Base-by-base conservation (phyloP, 495 filamentous ascomycete genomes). In the Podospora fimiseda region DNA sequence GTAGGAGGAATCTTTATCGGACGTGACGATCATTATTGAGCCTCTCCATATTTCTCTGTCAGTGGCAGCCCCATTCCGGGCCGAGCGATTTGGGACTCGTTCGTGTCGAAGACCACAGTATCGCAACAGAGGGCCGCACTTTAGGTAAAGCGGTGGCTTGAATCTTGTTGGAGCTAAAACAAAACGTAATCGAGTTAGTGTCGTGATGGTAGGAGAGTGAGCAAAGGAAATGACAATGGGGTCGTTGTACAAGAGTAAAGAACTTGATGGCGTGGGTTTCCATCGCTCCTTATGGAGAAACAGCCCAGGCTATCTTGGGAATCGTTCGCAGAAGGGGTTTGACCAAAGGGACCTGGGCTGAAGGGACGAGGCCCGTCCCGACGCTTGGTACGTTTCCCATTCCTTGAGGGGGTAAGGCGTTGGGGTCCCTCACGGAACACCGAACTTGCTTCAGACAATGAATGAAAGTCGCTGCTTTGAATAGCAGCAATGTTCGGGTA, bases 1-100 rank as follows among this genome's bases (percentile, higher is more conserved):
- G 64, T 95, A 95, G 2, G 83, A 84, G 3, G 90, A 96, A 20
- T 84, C 74, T 8, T 80, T 77, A 61, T 97, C 92, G 33, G 78
- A 76, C 0, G 93, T 96, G 27, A 97, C 89, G 52, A 97, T 93
- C 88, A 98, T 87, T 22, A 97, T 75, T 53, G 82, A 90, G 21
- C 93, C 93, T 68, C 90, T 81, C 93, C 93, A 98, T 20, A 89
- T 85, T 53, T 95, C 89, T 52, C 83, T 79, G 50, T 81, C 77
- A 36, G 71, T 54, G 41, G 68, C 58, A 1, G 69, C 67, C 37
- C 60, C 69, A 33, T 69, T 54, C 50, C 60, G 63, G 38, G 61
- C 61, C 14, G 51, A 63, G 38, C 68, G 64, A 46, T 50, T 56
- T 0, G 56, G 56, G 38, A 65, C 61, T 41, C 60, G 65, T 59